Evolutionary conservation across 1,284 basidiomycete genomes (phyloP).

Genomic region (Peniophora sp.): DNA sequence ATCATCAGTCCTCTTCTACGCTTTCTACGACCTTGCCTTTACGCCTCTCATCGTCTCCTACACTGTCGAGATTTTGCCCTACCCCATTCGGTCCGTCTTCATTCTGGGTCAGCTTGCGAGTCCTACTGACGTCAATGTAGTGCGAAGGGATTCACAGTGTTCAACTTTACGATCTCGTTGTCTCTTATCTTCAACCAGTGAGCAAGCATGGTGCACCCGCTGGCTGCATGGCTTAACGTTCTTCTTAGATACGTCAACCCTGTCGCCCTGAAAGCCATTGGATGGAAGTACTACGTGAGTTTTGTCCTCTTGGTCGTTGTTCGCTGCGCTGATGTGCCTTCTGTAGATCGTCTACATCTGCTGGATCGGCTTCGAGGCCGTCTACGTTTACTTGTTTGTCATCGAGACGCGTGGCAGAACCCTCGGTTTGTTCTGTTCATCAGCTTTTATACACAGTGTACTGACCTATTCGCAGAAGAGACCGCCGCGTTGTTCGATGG

Average conservation of each 20-base stretch:
- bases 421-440: neutral
- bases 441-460: neutral
- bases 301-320: neutral
- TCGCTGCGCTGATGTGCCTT: neutral
- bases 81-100: slow-evolving; percentile 26
- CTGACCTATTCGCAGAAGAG: too few relatives aligned
- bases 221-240: neutral
- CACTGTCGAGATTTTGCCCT: slow-evolving; percentile 53
- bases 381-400: neutral
- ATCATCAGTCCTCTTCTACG: slow-evolving; percentile 29
- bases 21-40: slow-evolving; percentile 41
- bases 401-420: slow-evolving; percentile 6
- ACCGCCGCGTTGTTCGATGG: slow-evolving; percentile 23
- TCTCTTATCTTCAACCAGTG: slow-evolving; percentile 56
- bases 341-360: slow-evolving; percentile 22
- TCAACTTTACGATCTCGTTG: slow-evolving; percentile 41
- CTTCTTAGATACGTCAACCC: slow-evolving; percentile 30
- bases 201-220: slow-evolving; percentile 2
- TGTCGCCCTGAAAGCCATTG: slow-evolving; percentile 26
- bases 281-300: slow-evolving; percentile 27
- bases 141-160: slow-evolving; percentile 54
- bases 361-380: slow-evolving; percentile 15
- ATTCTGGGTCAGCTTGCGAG: too few relatives aligned
- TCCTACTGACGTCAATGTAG: slow-evolving; percentile 14
- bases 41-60: slow-evolving; percentile 52